phyloP scores from a whole-genome alignment of 2,329 filamentous ascomycete genomes.

The Ciborinia camelliae region DNA sequence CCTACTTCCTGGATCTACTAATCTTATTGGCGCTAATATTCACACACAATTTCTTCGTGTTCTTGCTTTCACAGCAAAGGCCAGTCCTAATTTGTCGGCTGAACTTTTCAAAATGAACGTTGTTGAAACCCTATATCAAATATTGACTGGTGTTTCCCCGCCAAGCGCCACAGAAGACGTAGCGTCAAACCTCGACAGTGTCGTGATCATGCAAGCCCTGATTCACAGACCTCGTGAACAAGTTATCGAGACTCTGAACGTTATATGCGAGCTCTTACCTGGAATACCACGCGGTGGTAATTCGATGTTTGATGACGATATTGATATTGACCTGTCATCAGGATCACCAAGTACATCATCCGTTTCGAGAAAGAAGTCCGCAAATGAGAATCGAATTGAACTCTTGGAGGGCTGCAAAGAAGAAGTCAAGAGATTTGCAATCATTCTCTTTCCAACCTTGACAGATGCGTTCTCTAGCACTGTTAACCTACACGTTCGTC shows the following conservation, averaged over 20 bases:
- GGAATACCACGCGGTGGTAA: conserved; percentile 59
- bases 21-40: conserved; percentile 88
- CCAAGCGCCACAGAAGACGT: conserved; percentile 74
- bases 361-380: conserved; percentile 50
- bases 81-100: conserved; percentile 80
- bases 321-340: conserved; percentile 40
- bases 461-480: conserved; percentile 98
- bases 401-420: conserved; percentile 77
- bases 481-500: conserved; percentile 88
- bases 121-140: conserved; percentile 96
- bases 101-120: conserved; percentile 95
- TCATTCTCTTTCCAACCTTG: conserved; percentile 89
- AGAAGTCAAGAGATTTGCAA: conserved; percentile 85
- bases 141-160: conserved; percentile 90
- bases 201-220: conserved; percentile 96
- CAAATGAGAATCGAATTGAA: conserved; percentile 78
- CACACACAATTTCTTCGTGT: conserved; percentile 96
- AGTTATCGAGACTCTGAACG: conserved; percentile 94
- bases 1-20: conserved; percentile 88
- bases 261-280: conserved; percentile 91
- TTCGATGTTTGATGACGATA: conserved; percentile 44
- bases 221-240: conserved; percentile 95
- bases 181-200: conserved; percentile 85
- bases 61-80: conserved; percentile 82
- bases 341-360: conserved; percentile 45